Evolutionary conservation across 2,329 filamentous ascomycete species (phyloP).

Genomic region (Fusarium pseudograminearum): DNA sequence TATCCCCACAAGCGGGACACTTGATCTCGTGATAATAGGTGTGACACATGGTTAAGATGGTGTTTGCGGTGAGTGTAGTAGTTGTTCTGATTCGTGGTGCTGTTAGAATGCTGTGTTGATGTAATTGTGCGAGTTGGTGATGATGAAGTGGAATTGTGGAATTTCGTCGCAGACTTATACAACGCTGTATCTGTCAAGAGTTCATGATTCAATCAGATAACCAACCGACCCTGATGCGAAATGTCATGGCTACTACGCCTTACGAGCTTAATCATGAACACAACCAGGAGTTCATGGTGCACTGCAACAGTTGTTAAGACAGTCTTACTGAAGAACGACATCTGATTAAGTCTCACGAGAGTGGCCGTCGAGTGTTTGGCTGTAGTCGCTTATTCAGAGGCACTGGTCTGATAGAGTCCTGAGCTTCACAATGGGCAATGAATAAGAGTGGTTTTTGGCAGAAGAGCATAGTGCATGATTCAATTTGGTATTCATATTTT

Average conservation of each 20-base stretch:
- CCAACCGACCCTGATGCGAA: background rate
- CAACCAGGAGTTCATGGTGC: too few relatives aligned
- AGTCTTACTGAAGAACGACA: background rate
- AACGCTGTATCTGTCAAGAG: background rate
- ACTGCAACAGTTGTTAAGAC: too few relatives aligned
- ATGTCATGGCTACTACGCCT: background rate
- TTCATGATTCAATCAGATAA: background rate
- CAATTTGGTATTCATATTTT: background rate
- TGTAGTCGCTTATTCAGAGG: background rate
- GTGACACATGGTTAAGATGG: background rate
- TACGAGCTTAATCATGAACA: background rate
- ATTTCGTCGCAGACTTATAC: background rate
- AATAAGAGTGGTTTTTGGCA: background rate
- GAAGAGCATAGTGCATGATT: background rate
- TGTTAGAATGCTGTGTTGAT: background rate
- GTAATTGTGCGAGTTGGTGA: background rate
- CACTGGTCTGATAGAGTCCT: background rate
- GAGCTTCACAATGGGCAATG: background rate
- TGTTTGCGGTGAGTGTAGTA: background rate
- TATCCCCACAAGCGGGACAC: background rate
- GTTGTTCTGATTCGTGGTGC: background rate
- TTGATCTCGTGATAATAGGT: fast-evolving
- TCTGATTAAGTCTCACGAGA: background rate
- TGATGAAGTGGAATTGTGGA: background rate
- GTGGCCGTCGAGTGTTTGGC: background rate